These are phyloP conservation scores for Madurella fahalii DNA, from an alignment of 2,329 filamentous ascomycete species.

Conservation along the genomic window DNA sequence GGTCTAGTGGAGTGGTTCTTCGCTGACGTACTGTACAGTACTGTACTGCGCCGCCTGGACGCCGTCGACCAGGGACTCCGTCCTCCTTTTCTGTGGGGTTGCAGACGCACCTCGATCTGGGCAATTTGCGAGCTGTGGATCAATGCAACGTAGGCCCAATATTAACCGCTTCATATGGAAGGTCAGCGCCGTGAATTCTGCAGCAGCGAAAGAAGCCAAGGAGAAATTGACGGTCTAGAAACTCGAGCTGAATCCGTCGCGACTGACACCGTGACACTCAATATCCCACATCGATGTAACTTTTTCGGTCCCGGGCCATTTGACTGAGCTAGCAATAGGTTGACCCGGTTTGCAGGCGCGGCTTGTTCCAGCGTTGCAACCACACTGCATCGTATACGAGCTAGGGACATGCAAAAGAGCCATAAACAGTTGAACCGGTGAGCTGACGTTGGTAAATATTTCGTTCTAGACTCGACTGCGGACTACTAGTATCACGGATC, in stretches of 20 bases:
- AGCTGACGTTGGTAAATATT: neutral
- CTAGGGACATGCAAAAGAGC: neutral
- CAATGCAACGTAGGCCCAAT: constrained; percentile 12
- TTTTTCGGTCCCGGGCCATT: too few species aligned
- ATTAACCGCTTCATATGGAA: constrained; percentile 4
- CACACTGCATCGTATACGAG: constrained; percentile 1
- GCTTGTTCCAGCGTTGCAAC: neutral
- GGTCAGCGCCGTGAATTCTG: neutral
- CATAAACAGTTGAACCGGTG: neutral
- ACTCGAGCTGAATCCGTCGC: neutral
- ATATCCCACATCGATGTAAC: neutral
- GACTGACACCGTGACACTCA: neutral
- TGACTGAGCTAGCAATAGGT: neutral
- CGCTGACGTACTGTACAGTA: neutral
- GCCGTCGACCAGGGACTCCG: neutral
- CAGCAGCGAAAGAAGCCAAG: neutral
- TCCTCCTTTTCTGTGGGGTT: constrained; percentile 6
- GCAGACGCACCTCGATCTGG: constrained; percentile 9
- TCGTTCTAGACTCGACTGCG: too few species aligned
- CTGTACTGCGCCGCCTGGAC: neutral
- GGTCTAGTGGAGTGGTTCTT: neutral
- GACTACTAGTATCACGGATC: too few species aligned
- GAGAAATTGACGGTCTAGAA: neutral
- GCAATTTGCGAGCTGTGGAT: constrained; percentile 3
- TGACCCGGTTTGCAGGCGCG: neutral